phyloP scores from a whole-genome alignment of 2,329 filamentous ascomycete genomes.

The Penicillium sp. region DNA sequence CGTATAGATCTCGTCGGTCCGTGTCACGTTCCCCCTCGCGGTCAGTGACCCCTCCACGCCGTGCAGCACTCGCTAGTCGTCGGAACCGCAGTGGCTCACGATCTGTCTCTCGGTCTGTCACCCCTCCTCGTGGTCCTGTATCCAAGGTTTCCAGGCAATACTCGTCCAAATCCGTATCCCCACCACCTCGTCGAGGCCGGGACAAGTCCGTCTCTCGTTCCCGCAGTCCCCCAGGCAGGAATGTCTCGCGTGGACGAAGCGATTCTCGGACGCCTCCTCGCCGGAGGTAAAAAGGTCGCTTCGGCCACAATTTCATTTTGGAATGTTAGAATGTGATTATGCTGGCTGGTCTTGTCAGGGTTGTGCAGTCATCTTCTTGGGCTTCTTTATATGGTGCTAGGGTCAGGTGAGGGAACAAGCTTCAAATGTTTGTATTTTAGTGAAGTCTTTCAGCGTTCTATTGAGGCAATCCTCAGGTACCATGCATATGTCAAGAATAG shows the following conservation, averaged over 20 bases:
- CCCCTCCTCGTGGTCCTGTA: conserved; percentile 19
- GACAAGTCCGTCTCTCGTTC: conserved; percentile 26
- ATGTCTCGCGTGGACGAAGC: conserved; percentile 21
- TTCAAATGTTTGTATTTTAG: conserved; percentile 10
- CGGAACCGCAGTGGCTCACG: conserved; percentile 32
- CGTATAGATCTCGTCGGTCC: conserved; percentile 27
- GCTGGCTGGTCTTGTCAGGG: neutral
- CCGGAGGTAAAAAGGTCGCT: conserved; percentile 9
- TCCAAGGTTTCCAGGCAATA: conserved; percentile 18
- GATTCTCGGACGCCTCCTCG: conserved; percentile 24
- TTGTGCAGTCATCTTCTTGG: neutral
- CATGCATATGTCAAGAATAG: conserved; percentile 6
- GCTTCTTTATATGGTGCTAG: conserved; percentile 1
- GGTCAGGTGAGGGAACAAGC: neutral
- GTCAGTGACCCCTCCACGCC: conserved; percentile 34
- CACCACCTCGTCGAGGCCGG: conserved; percentile 27
- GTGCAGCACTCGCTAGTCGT: conserved; percentile 16
- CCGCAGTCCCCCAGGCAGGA: conserved; percentile 19
- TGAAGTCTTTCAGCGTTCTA: neutral
- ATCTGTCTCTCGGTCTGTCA: conserved; percentile 31
- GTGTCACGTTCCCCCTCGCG: conserved; percentile 33
- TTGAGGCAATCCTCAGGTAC: neutral
- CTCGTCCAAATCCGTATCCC: conserved; percentile 29
- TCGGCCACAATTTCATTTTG: neutral
- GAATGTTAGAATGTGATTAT: neutral